Evolutionary conservation across 805 yeast genomes (phyloP).

Genomic region (Kodamaea fukazawae): DNA sequence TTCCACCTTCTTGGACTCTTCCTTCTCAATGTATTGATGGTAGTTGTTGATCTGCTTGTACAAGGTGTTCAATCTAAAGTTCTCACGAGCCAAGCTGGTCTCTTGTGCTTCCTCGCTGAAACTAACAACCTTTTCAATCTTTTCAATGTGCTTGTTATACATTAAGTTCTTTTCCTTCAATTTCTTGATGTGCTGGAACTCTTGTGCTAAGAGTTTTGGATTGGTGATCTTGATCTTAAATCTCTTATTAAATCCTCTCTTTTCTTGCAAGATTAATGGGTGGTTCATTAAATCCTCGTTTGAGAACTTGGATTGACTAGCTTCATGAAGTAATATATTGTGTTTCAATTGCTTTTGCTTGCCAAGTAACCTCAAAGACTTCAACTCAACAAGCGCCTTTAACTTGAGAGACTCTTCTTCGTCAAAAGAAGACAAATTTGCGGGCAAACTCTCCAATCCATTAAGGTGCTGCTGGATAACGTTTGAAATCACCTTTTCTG

Average conservation of each 20-base stretch:
- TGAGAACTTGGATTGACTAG: slow-evolving; percentile 55
- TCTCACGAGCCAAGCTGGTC: slow-evolving; percentile 18
- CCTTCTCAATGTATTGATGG: slow-evolving; percentile 64
- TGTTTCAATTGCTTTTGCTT: slow-evolving; percentile 72
- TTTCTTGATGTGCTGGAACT: slow-evolving; percentile 68
- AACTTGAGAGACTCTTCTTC: slow-evolving; percentile 45
- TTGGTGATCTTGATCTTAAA: slow-evolving; percentile 69
- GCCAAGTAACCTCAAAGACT: slow-evolving; percentile 59
- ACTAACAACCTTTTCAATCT: slow-evolving; percentile 23
- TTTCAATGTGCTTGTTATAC: slow-evolving; percentile 25
- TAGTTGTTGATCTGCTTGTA: slow-evolving; percentile 41
- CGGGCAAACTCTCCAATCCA: slow-evolving; percentile 65
- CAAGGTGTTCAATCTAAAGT: slow-evolving; percentile 25
- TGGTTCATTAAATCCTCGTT: slow-evolving; percentile 50
- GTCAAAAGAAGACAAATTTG: slow-evolving; percentile 52
- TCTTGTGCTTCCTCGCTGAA: slow-evolving; percentile 25
- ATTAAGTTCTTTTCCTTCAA: slow-evolving; percentile 40
- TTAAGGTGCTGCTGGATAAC: slow-evolving; percentile 56
- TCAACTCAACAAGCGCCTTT: slow-evolving; percentile 67
- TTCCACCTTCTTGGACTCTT: slow-evolving; percentile 71
- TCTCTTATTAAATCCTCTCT: slow-evolving; percentile 64
- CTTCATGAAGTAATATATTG: slow-evolving; percentile 50
- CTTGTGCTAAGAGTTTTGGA: slow-evolving; percentile 73
- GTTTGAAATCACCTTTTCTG: slow-evolving; percentile 52
- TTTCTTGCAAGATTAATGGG: slow-evolving; percentile 61